Evolutionary conservation across 2,329 filamentous ascomycete species (phyloP), one percentile per base, ranked within the genome.

Genomic region (Rutstroemia sp.): DNA sequence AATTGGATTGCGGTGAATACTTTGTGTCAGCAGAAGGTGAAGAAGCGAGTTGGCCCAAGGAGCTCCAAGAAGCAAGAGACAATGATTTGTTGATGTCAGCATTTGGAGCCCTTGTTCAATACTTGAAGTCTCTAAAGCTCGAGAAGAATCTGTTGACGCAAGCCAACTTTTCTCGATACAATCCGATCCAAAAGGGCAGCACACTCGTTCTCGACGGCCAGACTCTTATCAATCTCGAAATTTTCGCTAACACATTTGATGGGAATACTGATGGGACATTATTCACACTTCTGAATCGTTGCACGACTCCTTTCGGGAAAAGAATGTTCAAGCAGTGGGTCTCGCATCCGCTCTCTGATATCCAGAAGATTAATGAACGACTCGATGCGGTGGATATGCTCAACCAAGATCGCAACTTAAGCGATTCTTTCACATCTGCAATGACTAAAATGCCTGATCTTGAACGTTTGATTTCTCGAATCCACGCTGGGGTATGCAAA

Each of bases 281-380:
- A 1, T 99, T 97, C 72, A 82, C 81, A 51, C 83, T 99, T 61
- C 80, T 99, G 52, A 97, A 99, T 70, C 84, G 90, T 51, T 99
- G 94, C 69, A 87, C 96, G 60, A 97, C 94, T 3, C 92, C 94
- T 0, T 99, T 99, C 68, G 94, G 94, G 57, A 99, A 99, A 73
- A 87, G 94, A 10, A 83, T 96, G 70, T 91, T 99, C 71, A 87
- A 92, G 54, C 91, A 96, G 70, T 99, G 94, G 94, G 87, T 99
- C 2, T 97, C 92, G 66, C 94, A 99, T 71, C 94, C 94, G 2
- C 77, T 99, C 14, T 90, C 91, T 69, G 88, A 96, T 71, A 85
- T 89, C 5, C 75, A 78, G 39, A 91, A 88, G 68, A 96, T 99
- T 75, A 96, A 97, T 66, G 91, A 95, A 62, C 84, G 94, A 5